These are phyloP conservation scores for Trichoderma polysporum DNA, from an alignment of 2,329 filamentous ascomycete genomes.

Conservation along the genomic window DNA sequence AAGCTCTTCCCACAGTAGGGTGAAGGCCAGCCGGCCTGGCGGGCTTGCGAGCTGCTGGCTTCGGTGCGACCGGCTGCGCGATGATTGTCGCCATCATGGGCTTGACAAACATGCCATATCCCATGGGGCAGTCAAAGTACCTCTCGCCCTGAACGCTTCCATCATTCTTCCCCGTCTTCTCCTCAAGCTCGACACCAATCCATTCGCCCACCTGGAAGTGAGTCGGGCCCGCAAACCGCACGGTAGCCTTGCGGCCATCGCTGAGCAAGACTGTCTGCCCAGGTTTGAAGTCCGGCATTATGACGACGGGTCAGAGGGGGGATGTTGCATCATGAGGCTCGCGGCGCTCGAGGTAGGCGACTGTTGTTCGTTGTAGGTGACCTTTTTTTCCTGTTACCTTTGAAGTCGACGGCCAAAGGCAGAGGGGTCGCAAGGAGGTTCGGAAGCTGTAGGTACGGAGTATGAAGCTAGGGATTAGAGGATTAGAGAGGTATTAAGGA, in stretches of 20 bases:
- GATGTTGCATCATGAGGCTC: slow-evolving; percentile 36
- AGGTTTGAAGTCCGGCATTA: slow-evolving; percentile 57
- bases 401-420: slow-evolving; percentile 4
- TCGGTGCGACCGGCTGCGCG: slow-evolving; percentile 45
- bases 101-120: slow-evolving; percentile 79
- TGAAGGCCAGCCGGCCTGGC: slow-evolving; percentile 53
- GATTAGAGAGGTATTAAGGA: slow-evolving; percentile 8
- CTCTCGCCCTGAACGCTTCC: slow-evolving; percentile 82
- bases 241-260: slow-evolving; percentile 72
- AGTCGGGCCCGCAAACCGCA: slow-evolving; percentile 80
- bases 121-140: slow-evolving; percentile 84
- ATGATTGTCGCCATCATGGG: slow-evolving; percentile 65
- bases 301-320: slow-evolving; percentile 31
- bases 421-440: not conserved
- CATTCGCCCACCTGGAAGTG: slow-evolving; percentile 80
- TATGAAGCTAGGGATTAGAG: not conserved
- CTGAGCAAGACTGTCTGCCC: slow-evolving; percentile 78
- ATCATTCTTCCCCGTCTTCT: slow-evolving; percentile 86
- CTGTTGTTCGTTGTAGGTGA: not conserved
- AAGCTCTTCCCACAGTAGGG: slow-evolving; percentile 38
- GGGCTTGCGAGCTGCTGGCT: slow-evolving; percentile 40
- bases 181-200: slow-evolving; percentile 86
- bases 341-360: not conserved
- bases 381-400: not conserved
- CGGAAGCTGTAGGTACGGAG: not conserved